Base-by-base conservation (phyloP, 1,284 basidiomycete species). In the Ustilago sp. region DNA sequence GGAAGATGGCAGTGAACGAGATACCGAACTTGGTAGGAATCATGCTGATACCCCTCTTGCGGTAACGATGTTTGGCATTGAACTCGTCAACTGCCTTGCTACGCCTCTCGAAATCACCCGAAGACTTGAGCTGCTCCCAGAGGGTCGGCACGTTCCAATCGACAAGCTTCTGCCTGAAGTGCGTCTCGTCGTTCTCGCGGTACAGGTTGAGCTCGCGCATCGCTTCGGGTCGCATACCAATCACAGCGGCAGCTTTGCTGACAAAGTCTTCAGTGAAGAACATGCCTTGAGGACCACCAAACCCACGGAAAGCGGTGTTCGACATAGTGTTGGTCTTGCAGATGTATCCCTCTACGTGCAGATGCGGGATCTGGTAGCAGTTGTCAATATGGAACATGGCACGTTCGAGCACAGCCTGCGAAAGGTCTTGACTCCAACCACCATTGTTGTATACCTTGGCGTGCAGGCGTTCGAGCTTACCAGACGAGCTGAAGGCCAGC, bases 241-340 rank as follows among this genome's bases (percentile, higher is more conserved):
- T 78, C 39, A 79, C 72, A 23, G 82, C 75, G 5, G 86, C 86
- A 19, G 86, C 80, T 53, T 82, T 83, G 52, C 64, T 77, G 48
- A 87, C 80, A 70, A 82, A 82, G 57, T 82, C 79, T 59, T 86
- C 85, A 48, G 82, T 77, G 67, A 86, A 80, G 48, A 85, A 69
- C 71, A 87, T 84, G 28, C 86, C 86, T 69, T 87, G 86, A 35
- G 86, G 85, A 32, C 83, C 86, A 23, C 86, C 86, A 54, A 87
- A 87, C 13, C 83, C 85, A 58, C 86, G 75, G 77, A 83, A 87
- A 11, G 86, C 86, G 6, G 86, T 87, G 70, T 87, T 87, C 9
- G 84, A 86, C 68, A 86, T 83, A 6, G 85, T 87, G 78, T 87
- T 83, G 28, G 86, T 87, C 67, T 85, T 85, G 74, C 80, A 82